Evolutionary conservation across 2,329 filamentous ascomycete species (phyloP).

Genomic region (Rutstroemia sp.): DNA sequence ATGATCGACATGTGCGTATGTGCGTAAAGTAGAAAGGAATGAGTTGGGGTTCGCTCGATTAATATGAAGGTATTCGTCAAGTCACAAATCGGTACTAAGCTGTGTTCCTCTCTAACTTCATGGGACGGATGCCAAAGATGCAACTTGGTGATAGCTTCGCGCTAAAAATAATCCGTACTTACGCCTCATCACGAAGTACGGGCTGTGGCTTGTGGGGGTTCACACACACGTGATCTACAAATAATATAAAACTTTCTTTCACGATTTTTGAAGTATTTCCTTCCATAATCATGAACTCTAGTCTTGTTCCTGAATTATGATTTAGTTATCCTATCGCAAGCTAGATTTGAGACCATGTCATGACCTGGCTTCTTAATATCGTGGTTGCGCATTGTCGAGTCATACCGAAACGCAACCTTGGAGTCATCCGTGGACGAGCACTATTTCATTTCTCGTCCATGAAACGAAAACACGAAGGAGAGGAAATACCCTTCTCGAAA

Average conservation of each 20-base stretch:
- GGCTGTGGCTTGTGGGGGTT: no score
- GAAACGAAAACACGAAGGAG: conserved; percentile 29
- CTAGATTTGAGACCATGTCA: background rate
- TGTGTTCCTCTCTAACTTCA: background rate
- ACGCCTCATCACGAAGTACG: no score
- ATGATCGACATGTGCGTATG: conserved; percentile 19
- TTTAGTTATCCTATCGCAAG: no score
- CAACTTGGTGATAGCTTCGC: background rate
- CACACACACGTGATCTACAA: background rate
- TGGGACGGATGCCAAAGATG: background rate
- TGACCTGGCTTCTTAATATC: background rate
- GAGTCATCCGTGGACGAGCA: conserved; percentile 13
- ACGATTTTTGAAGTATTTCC: no score
- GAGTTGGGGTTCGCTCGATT: background rate
- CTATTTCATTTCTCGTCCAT: conserved; percentile 19
- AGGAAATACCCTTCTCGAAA: conserved; percentile 12
- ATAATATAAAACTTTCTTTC: background rate
- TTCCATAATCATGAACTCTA: no score
- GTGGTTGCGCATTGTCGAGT: background rate
- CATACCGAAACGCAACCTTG: background rate
- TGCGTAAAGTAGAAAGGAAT: conserved; percentile 7
- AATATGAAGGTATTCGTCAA: background rate
- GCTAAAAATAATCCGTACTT: conserved; percentile 7
- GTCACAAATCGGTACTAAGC: background rate
- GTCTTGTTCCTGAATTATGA: no score